Evolutionary conservation across 1,139 yeast species (phyloP), one percentile per base, ranked within the genome.

Genomic region (Geotrichum phurueaensis): DNA sequence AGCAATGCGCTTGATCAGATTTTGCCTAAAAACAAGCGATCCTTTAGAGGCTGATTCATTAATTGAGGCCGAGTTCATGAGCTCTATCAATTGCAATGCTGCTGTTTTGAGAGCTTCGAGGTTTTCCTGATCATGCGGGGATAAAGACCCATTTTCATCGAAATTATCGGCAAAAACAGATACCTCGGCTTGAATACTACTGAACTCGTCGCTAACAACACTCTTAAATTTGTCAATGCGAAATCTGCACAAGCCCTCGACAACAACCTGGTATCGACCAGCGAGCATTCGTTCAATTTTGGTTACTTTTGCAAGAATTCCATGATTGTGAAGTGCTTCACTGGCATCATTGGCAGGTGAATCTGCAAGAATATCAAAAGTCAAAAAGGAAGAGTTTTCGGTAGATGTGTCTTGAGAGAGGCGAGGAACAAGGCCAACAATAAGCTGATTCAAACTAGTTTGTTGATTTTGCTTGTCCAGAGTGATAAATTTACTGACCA

Each of bases 231-330:
- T 43, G 20, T 50, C 59, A 45, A 69, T 56, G 45, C 59, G 53
- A 49, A 70, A 57, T 7, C 73, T 65, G 25, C 68, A 63, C 31
- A 67, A 49, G 15, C 73, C 73, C 58, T 70, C 73, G 18, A 70
- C 54, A 15, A 69, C 65, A 25, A 67, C 60, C 31, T 63, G 61
- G 25, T 60, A 57, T 18, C 60, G 55, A 18, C 60, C 64, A 15
- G 53, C 60, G 52, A 51, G 56, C 23, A 64, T 20, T 20, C 65
- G 54, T 45, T 66, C 68, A 23, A 65, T 48, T 18, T 68, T 61
- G 15, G 66, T 62, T 6, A 70, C 63, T 25, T 67, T 62, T 12
- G 71, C 73, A 4, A 69, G 52, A 27, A 70, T 67, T 0, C 73
- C 73, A 39, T 59, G 58, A 10, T 61, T 56, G 60, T 65, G 63